Base-by-base conservation (phyloP, 495 filamentous ascomycete species). In the Podospora didyma region DNA sequence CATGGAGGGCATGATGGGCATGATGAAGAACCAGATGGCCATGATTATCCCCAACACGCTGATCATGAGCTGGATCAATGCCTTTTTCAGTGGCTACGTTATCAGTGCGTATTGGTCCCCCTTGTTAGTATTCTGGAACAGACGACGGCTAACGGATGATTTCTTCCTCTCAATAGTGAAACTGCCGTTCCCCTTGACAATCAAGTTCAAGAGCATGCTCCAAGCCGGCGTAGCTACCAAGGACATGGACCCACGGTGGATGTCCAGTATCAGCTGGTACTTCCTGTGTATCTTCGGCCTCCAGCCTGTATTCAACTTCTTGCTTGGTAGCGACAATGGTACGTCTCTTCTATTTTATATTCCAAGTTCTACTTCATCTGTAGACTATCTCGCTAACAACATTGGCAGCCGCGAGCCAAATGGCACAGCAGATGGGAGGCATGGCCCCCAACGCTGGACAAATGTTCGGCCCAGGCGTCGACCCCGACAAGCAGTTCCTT, bases 1-100 rank as follows among this genome's bases (percentile, higher is more conserved):
- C 48, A 98, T 97, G 95, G 95, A 97, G 67, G 92, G 89, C 54
- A 97, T 97, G 93, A 97, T 97, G 94, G 93, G 93, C 54, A 96
- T 96, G 91, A 89, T 97, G 85, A 98, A 97, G 84, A 91, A 91
- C 50, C 96, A 98, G 66, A 96, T 98, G 90, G 92, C 93, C 61
- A 97, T 96, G 94, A 97, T 98, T 81, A 90, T 98, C 41, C 95
- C 94, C 46, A 96, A 98, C 71, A 97, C 92, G 3, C 72, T 97
- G 71, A 97, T 97, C 60, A 98, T 98, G 94, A 90, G 94, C 51
- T 98, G 94, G 94, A 97, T 98, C 64, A 98, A 97, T 77, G 91
- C 94, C 0, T 97, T 97, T 71, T 98, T 98, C 65, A 91, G 89
- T 42, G 94, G 94, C 20, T 98, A 96, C 70, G 94, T 98, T 39